Evolutionary conservation across 139 green algal species (phyloP).

Genomic region (Ulvella scutata): DNA sequence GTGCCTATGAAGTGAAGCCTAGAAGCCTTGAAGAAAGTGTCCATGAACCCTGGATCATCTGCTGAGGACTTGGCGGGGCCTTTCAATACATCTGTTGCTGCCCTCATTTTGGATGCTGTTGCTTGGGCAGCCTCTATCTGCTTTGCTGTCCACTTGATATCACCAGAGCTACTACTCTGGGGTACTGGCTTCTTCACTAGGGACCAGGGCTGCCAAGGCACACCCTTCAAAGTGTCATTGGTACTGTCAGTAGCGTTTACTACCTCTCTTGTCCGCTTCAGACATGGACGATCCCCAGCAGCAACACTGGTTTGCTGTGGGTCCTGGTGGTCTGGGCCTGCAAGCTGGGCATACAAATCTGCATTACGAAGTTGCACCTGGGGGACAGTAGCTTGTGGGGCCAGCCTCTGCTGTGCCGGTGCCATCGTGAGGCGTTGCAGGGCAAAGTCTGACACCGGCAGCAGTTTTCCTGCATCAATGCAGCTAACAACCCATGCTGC

Average conservation of each 20-base stretch:
- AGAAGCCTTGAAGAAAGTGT: conserved; percentile 9
- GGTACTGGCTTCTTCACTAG: no score
- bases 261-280: no score
- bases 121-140: conserved; percentile 21
- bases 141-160: neutral
- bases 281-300: no score
- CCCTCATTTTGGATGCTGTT: conserved; percentile 30
- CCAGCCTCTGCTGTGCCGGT: neutral
- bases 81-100: conserved; percentile 42
- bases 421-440: neutral
- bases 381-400: neutral
- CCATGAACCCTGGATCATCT: conserved; percentile 38
- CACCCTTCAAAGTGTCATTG: no score
- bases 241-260: no score
- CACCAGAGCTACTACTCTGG: no score
- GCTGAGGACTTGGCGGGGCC: conserved; percentile 29
- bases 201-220: no score
- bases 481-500: neutral
- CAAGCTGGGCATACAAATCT: no score
- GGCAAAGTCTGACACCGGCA: neutral
- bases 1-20: conserved; percentile 22
- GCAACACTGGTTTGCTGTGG: no score
- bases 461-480: conserved; percentile 12
- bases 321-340: no score
- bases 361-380: no score